Percentiles rank a stretch among this genome's conserved stretches.
phyloP scores from a whole-genome alignment of 495 filamentous ascomycete species.

The Talaromyces adpressus region DNA sequence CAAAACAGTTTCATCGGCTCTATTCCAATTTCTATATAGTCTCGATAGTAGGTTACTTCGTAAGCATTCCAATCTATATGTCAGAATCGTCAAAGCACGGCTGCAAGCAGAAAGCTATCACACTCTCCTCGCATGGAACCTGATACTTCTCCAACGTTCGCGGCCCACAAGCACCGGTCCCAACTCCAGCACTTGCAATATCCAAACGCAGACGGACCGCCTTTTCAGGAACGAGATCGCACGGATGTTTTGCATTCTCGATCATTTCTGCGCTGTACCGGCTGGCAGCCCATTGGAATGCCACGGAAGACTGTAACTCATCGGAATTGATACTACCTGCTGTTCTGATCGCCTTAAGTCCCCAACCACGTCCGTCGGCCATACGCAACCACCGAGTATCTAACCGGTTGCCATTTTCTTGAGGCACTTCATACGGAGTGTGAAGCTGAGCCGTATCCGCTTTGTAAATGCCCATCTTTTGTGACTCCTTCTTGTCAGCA shows the following conservation, averaged over 20 bases:
- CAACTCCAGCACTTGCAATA: conserved; percentile 48
- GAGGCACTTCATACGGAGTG: conserved; percentile 54
- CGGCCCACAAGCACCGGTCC: conserved; percentile 57
- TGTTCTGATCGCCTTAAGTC: conserved; percentile 24
- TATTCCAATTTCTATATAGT: too few relatives aligned
- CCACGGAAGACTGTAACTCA: not conserved
- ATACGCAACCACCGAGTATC: conserved; percentile 52
- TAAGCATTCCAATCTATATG: not conserved
- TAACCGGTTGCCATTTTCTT: conserved; percentile 57
- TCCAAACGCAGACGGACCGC: conserved; percentile 53
- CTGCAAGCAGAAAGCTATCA: conserved; percentile 1
- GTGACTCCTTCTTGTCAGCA: conserved; percentile 51
- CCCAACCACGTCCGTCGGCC: conserved; percentile 22
- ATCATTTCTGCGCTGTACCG: conserved; percentile 47
- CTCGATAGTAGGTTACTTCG: too few relatives aligned
- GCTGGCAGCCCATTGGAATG: conserved; percentile 43
- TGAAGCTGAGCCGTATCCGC: conserved; percentile 38
- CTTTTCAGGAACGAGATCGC: conserved; percentile 49
- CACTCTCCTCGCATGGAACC: conserved; percentile 14
- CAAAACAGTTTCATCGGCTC: too few relatives aligned
- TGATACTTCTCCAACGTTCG: conserved; percentile 45
- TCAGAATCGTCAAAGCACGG: not conserved
- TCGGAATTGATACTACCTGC: not conserved
- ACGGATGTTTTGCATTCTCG: conserved; percentile 51
- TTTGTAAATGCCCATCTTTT: conserved; percentile 43